phyloP scores from a whole-genome alignment of 169 alveolate genomes.

The Cryptosporidium ubiquitum region DNA sequence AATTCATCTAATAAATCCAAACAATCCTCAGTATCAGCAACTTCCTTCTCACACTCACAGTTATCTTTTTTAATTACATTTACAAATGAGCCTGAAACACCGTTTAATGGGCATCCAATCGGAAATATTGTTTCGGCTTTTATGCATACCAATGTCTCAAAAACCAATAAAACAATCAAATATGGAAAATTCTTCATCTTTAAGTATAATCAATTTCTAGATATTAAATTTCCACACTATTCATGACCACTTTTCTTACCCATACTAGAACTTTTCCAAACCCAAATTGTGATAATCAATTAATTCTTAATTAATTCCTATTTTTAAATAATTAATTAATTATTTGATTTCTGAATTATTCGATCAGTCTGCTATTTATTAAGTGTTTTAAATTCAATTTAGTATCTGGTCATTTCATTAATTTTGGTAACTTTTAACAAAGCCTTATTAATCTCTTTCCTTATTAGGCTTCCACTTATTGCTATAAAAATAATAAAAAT shows the following conservation, averaged over 20 bases:
- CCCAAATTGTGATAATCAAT: background rate
- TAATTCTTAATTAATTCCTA: no score
- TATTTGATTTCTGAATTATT: background rate
- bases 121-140: slow-evolving; percentile 15
- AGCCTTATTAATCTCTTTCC: no score
- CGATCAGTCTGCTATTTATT: background rate
- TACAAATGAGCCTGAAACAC: background rate
- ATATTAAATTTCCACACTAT: background rate
- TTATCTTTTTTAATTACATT: background rate
- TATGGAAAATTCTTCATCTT: background rate
- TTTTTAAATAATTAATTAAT: no score
- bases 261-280: background rate
- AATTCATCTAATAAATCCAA: slow-evolving; percentile 23
- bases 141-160: background rate
- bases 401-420: background rate
- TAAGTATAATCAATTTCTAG: background rate
- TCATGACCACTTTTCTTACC: no score
- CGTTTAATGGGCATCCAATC: slow-evolving; percentile 56
- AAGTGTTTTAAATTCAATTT: background rate
- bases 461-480: no score
- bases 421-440: background rate
- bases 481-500: no score
- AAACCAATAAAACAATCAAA: background rate
- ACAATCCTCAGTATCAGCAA: slow-evolving; percentile 1
- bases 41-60: slow-evolving; percentile 10